These are phyloP conservation scores for Argentina anserina DNA, from an alignment of 306 rosid genomes.

Conservation along the genomic window DNA sequence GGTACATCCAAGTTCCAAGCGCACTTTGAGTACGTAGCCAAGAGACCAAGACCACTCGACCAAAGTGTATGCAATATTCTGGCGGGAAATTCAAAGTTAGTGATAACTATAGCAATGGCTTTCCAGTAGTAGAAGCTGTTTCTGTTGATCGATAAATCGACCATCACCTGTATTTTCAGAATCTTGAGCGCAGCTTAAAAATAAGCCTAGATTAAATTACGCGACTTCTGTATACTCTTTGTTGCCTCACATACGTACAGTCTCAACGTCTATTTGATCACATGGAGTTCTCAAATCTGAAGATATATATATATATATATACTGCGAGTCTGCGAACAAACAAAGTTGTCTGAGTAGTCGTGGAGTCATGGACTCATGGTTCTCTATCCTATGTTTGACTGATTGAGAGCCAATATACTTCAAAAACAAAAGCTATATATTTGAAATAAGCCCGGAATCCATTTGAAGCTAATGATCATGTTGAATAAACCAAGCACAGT, in stretches of 20 bases:
- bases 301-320: neutral
- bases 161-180: neutral
- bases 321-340: neutral
- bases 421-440: neutral
- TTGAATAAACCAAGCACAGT: neutral
- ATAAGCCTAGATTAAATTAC: neutral
- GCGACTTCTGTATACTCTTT: neutral
- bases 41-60: neutral
- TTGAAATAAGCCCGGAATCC: neutral
- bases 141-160: no score
- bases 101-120: slow-evolving; percentile 17
- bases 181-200: neutral
- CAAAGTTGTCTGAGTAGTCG: neutral
- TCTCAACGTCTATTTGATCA: neutral
- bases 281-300: neutral
- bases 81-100: slow-evolving; percentile 33
- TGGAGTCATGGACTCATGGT: no score
- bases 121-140: slow-evolving; percentile 34
- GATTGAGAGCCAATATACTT: neutral
- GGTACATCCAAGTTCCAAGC: slow-evolving; percentile 6
- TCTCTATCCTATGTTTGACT: neutral
- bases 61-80: slow-evolving; percentile 2
- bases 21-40: neutral
- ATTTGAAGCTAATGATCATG: neutral
- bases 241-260: neutral